Conservation (phyloP, 352 stramenopile species). For the Pythium volutum region DNA sequence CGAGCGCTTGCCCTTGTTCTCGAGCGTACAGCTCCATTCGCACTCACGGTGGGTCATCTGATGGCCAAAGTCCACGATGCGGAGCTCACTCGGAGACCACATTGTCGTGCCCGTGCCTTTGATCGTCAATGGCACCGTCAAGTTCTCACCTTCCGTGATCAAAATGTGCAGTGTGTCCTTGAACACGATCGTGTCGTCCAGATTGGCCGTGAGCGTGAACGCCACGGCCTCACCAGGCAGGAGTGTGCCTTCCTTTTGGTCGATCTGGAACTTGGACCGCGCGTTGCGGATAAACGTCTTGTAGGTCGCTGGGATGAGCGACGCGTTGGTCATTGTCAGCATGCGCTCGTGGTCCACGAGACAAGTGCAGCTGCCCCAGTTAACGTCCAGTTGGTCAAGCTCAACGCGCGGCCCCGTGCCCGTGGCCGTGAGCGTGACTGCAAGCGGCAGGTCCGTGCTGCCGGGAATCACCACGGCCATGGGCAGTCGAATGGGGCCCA, state of each 20-base stretch:
- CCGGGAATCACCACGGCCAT: conserved; percentile 84
- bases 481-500: conserved; percentile 89
- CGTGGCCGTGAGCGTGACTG: conserved; percentile 80
- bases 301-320: conserved; percentile 87
- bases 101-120: conserved; percentile 94
- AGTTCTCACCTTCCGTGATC: conserved; percentile 88
- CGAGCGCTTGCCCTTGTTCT: conserved; percentile 93
- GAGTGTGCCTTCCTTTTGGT: conserved; percentile 86
- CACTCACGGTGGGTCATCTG: conserved; percentile 90
- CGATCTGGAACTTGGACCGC: conserved; percentile 90
- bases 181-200: conserved; percentile 92
- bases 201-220: conserved; percentile 82
- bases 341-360: conserved; percentile 73
- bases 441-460: conserved; percentile 86
- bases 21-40: conserved; percentile 91
- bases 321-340: conserved; percentile 87
- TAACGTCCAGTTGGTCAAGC: conserved; percentile 73
- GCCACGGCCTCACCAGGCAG: conserved; percentile 69
- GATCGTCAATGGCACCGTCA: conserved; percentile 87
- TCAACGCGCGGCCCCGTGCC: conserved; percentile 86
- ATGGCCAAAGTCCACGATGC: conserved; percentile 88
- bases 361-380: conserved; percentile 91
- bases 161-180: conserved; percentile 94
- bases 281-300: conserved; percentile 93
- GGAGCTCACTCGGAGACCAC: conserved; percentile 88